Evolutionary conservation across 306 rosid genomes (phyloP).

Genomic region (Gynostemma pentaphyllum): DNA sequence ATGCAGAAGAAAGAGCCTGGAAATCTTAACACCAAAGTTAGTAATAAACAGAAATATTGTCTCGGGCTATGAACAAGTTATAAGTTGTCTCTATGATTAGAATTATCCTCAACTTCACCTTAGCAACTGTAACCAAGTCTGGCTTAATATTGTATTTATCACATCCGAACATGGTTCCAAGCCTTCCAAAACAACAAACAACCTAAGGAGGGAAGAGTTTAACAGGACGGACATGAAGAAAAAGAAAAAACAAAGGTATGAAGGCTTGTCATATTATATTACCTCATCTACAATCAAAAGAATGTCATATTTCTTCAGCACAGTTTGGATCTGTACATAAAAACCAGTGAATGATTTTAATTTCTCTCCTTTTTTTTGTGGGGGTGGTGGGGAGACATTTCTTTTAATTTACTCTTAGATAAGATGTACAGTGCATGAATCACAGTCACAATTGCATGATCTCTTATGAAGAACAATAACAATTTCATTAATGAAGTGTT

Average conservation of each 20-base stretch:
- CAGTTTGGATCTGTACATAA: constrained; percentile 63
- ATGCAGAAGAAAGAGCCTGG: constrained; percentile 90
- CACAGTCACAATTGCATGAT: too few relatives aligned
- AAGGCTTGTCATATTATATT: neutral
- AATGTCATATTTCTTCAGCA: constrained; percentile 88
- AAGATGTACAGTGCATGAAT: too few relatives aligned
- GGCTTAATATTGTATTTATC: constrained; percentile 89
- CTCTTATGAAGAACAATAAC: too few relatives aligned
- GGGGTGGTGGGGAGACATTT: too few relatives aligned
- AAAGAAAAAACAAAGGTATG: constrained; percentile 15
- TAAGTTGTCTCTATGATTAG: neutral
- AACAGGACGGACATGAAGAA: constrained; percentile 5
- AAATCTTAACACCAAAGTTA: constrained; percentile 10
- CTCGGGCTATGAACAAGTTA: neutral
- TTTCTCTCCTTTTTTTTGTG: too few relatives aligned
- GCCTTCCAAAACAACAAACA: constrained; percentile 91
- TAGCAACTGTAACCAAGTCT: constrained; percentile 82
- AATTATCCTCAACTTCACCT: constrained; percentile 31
- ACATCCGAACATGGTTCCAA: constrained; percentile 80
- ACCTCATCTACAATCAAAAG: constrained; percentile 95
- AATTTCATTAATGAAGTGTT: too few relatives aligned
- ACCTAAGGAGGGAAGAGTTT: constrained; percentile 37
- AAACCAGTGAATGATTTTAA: neutral
- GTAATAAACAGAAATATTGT: neutral
- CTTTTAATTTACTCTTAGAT: too few relatives aligned